Base-by-base conservation (phyloP, 2,329 filamentous ascomycete genomes). In the Intubia oerlemansii region DNA sequence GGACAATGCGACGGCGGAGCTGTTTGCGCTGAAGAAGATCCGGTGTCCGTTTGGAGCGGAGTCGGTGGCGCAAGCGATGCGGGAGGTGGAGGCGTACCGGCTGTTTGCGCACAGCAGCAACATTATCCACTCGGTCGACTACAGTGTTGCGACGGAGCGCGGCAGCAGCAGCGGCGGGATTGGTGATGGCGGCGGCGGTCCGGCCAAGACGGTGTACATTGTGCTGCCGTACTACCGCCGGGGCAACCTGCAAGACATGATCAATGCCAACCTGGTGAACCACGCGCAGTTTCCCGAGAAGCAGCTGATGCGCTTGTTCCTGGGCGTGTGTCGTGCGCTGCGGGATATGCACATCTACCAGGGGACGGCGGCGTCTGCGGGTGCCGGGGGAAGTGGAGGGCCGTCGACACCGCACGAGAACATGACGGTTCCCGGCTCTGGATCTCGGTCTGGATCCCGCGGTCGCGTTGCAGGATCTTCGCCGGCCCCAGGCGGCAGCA, bases 1-100 rank as follows among this genome's bases (percentile, higher is more conserved):
- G 59, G 84, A 93, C 50, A 85, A 77, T 27, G 60, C 68, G 31
- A 76, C 70, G 29, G 77, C 79, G 34, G 71, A 85, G 42, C 66
- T 92, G 26, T 85, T 91, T 50, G 88, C 88, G 12, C 71, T 95
- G 36, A 98, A 98, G 54, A 98, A 98, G 64, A 98, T 98, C 51
- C 75, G 85, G 47, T 98, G 88, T 59, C 85, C 88, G 5, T 95
- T 98, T 45, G 88, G 88, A 39, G 77, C 88, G 51, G 88, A 98
- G 59, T 92, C 81, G 16, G 85, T 98, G 34, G 72, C 81, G 39
- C 81, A 80, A 48, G 88, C 88, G 29, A 75, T 95, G 62, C 85
- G 85, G 50, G 88, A 98, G 57, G 88, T 95, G 36, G 85, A 95
- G 50, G 85, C 88, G 28, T 98, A 98, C 58, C 74, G 74, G 39